These are phyloP conservation scores for Dichotomopilus funicola DNA, from an alignment of 2,329 filamentous ascomycete species.

Conservation along the genomic window DNA sequence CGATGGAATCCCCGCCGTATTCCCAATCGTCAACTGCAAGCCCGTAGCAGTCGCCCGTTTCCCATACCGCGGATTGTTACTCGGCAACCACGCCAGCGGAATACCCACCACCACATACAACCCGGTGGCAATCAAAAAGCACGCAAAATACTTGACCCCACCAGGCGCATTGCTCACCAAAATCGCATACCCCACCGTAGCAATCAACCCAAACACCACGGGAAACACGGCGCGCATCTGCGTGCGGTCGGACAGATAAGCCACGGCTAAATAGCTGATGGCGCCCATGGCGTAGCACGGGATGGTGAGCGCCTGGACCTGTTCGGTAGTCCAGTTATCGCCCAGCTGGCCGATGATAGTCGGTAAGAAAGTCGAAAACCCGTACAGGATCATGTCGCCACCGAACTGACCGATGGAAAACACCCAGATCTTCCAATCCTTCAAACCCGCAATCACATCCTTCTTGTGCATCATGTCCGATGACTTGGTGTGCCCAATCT, in stretches of 20 bases:
- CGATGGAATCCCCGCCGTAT: background rate
- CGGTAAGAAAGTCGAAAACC: background rate
- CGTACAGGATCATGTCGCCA: background rate
- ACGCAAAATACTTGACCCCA: background rate
- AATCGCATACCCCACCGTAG: background rate
- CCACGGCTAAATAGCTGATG: background rate
- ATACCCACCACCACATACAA: background rate
- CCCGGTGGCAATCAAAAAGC: background rate
- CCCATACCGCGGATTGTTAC: background rate
- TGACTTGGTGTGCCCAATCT: background rate
- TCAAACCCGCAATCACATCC: background rate
- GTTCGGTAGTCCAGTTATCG: background rate
- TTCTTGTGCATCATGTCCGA: background rate
- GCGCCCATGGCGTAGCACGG: background rate
- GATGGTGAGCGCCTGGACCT: background rate
- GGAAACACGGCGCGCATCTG: background rate
- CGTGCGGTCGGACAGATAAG: background rate
- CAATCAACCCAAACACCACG: background rate
- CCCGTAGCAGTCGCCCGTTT: background rate
- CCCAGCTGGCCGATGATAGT: background rate
- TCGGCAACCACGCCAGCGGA: background rate
- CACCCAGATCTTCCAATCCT: background rate
- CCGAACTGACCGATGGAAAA: background rate
- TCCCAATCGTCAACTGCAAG: background rate
- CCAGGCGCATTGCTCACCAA: background rate